Conservation (phyloP, 1,284 basidiomycete species). For the Calocybe gambosa region DNA sequence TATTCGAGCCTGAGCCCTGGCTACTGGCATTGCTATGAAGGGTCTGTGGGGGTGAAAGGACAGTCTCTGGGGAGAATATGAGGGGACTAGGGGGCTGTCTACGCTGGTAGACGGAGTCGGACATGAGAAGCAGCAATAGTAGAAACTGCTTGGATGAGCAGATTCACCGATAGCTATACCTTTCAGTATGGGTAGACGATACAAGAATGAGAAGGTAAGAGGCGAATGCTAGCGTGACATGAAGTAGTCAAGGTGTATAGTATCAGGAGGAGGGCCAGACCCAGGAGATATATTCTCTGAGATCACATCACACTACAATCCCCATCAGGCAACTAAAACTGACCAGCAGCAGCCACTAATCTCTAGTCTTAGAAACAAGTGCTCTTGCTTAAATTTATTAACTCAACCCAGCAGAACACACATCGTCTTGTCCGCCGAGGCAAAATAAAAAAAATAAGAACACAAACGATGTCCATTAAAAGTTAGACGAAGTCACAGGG, state of each 20-base stretch:
- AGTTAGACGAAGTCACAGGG: conserved; percentile 17
- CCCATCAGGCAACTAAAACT: conserved; percentile 11
- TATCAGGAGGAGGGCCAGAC: conserved; percentile 13
- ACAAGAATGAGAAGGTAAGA: conserved; percentile 15
- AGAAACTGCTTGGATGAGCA: conserved; percentile 17
- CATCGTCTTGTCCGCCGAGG: neutral
- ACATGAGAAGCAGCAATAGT: conserved; percentile 37
- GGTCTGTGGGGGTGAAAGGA: conserved; percentile 45
- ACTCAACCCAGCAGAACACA: no score
- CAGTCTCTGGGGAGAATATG: conserved; percentile 63
- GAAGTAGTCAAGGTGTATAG: conserved; percentile 22
- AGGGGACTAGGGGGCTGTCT: conserved; percentile 72
- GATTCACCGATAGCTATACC: conserved; percentile 14
- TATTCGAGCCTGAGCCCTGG: conserved; percentile 56
- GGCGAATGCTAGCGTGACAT: conserved; percentile 30
- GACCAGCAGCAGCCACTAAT: neutral
- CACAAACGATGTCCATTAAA: neutral
- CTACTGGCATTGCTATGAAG: conserved; percentile 34
- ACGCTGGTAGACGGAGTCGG: conserved; percentile 52
- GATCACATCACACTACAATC: conserved; percentile 20
- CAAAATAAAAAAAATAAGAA: no score
- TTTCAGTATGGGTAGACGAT: conserved; percentile 11
- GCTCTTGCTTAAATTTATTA: no score
- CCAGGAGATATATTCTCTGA: conserved; percentile 13
- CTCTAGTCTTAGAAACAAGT: neutral